Evolutionary conservation across 768 basidiomycete genomes (phyloP).

Genomic region (Asterophora lycoperdoides): DNA sequence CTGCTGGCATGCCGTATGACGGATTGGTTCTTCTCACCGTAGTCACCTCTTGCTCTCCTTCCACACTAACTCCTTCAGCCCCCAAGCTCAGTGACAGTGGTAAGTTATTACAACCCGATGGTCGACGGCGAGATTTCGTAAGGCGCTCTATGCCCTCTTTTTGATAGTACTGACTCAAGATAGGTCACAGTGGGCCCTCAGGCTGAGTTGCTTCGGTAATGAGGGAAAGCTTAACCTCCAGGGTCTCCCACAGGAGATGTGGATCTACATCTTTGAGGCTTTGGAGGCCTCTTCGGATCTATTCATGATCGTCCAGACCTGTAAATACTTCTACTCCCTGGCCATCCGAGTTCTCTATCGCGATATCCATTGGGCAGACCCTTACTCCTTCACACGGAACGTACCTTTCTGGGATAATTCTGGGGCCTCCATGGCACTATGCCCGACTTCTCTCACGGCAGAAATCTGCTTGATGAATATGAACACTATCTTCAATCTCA

Average conservation of each 20-base stretch:
- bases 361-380: slow-evolving; percentile 15
- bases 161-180: neutral
- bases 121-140: neutral
- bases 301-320: slow-evolving; percentile 11
- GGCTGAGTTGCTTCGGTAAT: neutral
- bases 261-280: slow-evolving; percentile 15
- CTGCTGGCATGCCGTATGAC: too few species aligned
- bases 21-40: neutral
- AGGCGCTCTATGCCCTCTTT: neutral
- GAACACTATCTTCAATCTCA: too few species aligned
- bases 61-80: neutral
- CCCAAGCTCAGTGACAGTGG: too few species aligned
- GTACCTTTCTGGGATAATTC: slow-evolving; percentile 11
- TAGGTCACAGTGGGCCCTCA: neutral
- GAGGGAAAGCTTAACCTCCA: slow-evolving; percentile 8
- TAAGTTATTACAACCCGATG: neutral
- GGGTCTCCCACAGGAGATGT: slow-evolving; percentile 16
- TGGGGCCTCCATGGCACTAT: slow-evolving; percentile 4
- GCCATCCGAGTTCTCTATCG: slow-evolving; percentile 17
- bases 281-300: slow-evolving; percentile 14
- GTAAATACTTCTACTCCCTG: slow-evolving; percentile 15
- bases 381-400: slow-evolving; percentile 12
- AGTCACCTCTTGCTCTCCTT: neutral
- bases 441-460: slow-evolving; percentile 14
- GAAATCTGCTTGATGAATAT: slow-evolving; percentile 9